Evolutionary conservation across 148 eudicot genomes (phyloP).

Genomic region (Silene conica): DNA sequence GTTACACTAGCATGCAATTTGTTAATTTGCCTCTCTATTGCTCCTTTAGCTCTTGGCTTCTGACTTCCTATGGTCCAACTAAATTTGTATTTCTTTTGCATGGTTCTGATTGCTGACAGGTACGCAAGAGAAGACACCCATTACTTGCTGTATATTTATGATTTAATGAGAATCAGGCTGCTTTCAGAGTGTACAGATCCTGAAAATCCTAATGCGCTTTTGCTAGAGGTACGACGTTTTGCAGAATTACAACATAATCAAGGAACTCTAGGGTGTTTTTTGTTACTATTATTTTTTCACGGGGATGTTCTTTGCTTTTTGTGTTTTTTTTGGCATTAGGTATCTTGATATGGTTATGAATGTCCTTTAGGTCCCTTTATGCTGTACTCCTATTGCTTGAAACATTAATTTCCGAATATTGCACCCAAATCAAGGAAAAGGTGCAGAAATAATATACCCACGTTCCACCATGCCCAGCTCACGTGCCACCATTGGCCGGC

Average conservation of each 20-base stretch:
- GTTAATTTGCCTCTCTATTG: slow-evolving; percentile 11
- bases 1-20: neutral
- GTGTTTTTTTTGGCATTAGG: neutral
- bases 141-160: slow-evolving; percentile 79
- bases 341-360: neutral
- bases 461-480: neutral
- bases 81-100: neutral
- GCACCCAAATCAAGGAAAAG: neutral
- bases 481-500: neutral
- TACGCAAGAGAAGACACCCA: slow-evolving; percentile 99
- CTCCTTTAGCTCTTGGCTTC: neutral
- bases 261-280: neutral
- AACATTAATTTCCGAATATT: neutral
- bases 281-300: neutral
- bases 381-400: neutral
- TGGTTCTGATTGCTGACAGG: slow-evolving; percentile 30
- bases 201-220: slow-evolving; percentile 45
- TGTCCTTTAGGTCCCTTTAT: neutral
- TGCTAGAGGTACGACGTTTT: slow-evolving; percentile 49
- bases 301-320: no score
- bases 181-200: slow-evolving; percentile 45
- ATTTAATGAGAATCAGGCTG: slow-evolving; percentile 63
- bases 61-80: neutral
- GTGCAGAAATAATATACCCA: neutral
- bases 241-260: neutral